Base-by-base conservation (phyloP, 179 eudicot genomes). In the Spergularia azorica region DNA sequence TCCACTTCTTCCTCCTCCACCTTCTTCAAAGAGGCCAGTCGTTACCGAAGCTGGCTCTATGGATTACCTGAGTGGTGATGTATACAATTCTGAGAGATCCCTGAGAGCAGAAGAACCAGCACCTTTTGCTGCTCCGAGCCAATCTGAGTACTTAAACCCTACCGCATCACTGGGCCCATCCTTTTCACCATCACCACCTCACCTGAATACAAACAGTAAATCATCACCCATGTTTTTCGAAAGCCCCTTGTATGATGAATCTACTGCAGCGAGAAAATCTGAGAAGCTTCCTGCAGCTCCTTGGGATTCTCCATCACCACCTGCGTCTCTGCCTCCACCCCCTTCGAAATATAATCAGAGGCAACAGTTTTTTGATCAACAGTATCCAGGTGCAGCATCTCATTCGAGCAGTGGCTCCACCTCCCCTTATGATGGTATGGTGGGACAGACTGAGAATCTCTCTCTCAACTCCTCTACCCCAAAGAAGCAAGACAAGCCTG, bases 41-140 rank as follows among this genome's bases (percentile, higher is more conserved):
- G 51, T 60, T 64, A 14, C 85, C 51, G 88, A 84, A 17, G 61
- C 87, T 71, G 75, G 78, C 43, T 77, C 74, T 70, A 71, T 87
- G 48, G 98, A 95, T 80, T 93, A 86, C 83, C 88, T 93, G 54
- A 95, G 97, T 79, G 94, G 97, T 5, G 97, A 95, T 39, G 1
- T 78, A 15, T 89, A 91, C 73, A 79, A 72, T 61, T 71, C 90
- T 14, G 86, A 80, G 71, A 83, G 80, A 83, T 54, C 89, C 63
- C 80, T 84, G 11, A 84, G 52, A 75, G 43, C 84, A 57, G 78
- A 87, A 54, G 85, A 83, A 54, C 74, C 91, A 41, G 38, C 79
- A 36, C 77, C 83, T 43, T 62, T 67, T 13, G 62, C 86, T 18
- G 79, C 62, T 55, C 82, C 81, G 70, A 77, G 79, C 63, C 86